phyloP scores from a whole-genome alignment of 2,329 filamentous ascomycete genomes.

The Claviceps citrina region DNA sequence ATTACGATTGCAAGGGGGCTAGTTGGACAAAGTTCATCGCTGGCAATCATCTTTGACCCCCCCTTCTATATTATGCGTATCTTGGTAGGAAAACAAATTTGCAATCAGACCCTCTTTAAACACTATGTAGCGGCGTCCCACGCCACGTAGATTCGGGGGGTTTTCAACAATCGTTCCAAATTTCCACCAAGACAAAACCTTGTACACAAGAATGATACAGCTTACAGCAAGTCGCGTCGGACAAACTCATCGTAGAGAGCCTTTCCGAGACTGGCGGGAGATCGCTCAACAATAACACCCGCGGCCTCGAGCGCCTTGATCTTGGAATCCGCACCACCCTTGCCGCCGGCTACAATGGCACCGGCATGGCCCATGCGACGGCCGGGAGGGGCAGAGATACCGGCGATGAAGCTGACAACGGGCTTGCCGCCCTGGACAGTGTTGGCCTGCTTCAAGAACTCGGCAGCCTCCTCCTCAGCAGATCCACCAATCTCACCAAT shows the following conservation, averaged over 20 bases:
- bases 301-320: constrained; percentile 85
- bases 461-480: constrained; percentile 94
- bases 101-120: constrained; percentile 10
- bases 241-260: constrained; percentile 90
- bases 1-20: not conserved
- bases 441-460: constrained; percentile 89
- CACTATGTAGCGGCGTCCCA: constrained; percentile 13
- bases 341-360: constrained; percentile 93
- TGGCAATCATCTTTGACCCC: constrained; percentile 6
- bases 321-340: constrained; percentile 97
- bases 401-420: constrained; percentile 94
- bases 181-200: not conserved
- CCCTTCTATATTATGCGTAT: constrained; percentile 20
- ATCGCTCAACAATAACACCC: constrained; percentile 86
- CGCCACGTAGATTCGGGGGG: constrained; percentile 9
- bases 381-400: constrained; percentile 91
- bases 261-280: constrained; percentile 83
- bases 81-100: constrained; percentile 14
- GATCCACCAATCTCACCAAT: constrained; percentile 97
- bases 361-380: constrained; percentile 97
- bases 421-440: constrained; percentile 73
- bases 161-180: constrained; percentile 3
- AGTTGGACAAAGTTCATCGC: constrained; percentile 2
- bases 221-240: constrained; percentile 83
- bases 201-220: constrained; percentile 6